These are phyloP conservation scores for Pleurotus citrinopileatus DNA, from an alignment of 768 basidiomycete genomes.

Conservation along the genomic window DNA sequence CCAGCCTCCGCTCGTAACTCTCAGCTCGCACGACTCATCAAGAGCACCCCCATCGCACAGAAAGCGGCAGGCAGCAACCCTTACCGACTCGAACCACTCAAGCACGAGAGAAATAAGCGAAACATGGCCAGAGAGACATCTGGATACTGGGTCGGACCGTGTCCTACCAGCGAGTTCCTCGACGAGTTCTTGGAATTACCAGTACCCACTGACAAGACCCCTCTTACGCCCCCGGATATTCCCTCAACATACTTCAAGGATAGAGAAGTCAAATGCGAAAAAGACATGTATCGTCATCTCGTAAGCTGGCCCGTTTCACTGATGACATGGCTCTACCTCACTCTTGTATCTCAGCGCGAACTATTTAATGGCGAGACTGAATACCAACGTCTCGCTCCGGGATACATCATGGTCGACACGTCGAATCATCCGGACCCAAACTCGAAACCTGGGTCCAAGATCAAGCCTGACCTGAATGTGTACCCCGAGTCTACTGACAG, in stretches of 20 bases:
- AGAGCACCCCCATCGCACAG: no score
- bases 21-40: no score
- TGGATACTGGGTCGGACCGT: slow-evolving; percentile 13
- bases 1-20: no score
- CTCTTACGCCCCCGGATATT: not conserved
- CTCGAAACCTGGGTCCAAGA: not conserved
- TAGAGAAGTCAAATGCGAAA: not conserved
- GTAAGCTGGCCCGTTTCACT: slow-evolving; percentile 5
- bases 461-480: slow-evolving; percentile 4
- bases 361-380: not conserved
- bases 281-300: slow-evolving; percentile 10
- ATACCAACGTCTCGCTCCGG: slow-evolving; percentile 2
- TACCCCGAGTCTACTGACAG: no score
- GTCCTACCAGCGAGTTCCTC: slow-evolving; percentile 12
- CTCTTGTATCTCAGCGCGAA: no score
- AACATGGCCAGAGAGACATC: not conserved
- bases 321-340: not conserved
- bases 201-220: not conserved
- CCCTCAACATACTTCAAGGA: not conserved
- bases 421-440: slow-evolving; percentile 8
- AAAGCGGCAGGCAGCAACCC: no score
- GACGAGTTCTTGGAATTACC: not conserved
- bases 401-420: slow-evolving; percentile 12
- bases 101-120: not conserved
- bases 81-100: not conserved